Conservation (phyloP, 148 eudicot genomes). For the Beta vulgaris region DNA sequence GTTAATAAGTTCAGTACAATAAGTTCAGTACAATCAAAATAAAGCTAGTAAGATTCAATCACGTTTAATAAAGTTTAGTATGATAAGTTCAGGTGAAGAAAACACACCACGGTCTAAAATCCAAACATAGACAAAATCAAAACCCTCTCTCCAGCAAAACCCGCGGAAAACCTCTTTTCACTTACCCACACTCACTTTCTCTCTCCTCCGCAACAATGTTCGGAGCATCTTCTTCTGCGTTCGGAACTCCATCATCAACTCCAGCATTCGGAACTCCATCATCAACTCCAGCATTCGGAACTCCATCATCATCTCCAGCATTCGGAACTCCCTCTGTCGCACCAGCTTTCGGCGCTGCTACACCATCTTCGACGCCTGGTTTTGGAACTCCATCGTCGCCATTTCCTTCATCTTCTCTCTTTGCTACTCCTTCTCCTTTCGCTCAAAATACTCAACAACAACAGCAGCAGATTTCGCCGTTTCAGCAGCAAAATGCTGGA, state of each 20-base stretch:
- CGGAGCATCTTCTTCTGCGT: conserved; percentile 46
- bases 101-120: no score
- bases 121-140: not conserved
- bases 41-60: no score
- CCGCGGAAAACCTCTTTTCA: not conserved
- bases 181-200: not conserved
- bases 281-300: conserved; percentile 31
- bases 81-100: no score
- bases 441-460: conserved; percentile 40
- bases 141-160: not conserved
- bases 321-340: conserved; percentile 46
- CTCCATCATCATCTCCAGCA: conserved; percentile 35
- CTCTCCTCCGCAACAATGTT: conserved; percentile 32
- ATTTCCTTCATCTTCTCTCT: conserved; percentile 46
- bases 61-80: no score
- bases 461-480: conserved; percentile 47
- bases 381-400: conserved; percentile 39
- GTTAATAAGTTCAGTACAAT: no score
- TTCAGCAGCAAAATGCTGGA: conserved; percentile 43
- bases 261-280: conserved; percentile 43
- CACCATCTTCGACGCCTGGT: conserved; percentile 42
- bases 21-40: no score
- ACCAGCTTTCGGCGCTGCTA: conserved; percentile 59
- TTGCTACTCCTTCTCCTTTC: conserved; percentile 48
- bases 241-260: conserved; percentile 43